Evolutionary conservation across 2,329 filamentous ascomycete genomes (phyloP).

Genomic region (Harringtonia lauricola): DNA sequence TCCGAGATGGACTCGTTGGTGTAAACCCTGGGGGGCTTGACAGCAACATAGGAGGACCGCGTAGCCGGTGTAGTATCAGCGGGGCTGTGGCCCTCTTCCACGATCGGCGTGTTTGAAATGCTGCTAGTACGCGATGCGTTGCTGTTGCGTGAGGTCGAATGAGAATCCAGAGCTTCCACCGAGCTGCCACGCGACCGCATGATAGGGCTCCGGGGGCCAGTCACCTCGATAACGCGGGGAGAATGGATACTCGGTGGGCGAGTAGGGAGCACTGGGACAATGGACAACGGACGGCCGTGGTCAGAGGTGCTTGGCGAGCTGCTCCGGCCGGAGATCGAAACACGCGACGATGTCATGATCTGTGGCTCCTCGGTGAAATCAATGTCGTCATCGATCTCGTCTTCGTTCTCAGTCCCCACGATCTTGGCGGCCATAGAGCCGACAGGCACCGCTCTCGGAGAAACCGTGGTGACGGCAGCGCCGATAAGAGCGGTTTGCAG

Average conservation of each 20-base stretch:
- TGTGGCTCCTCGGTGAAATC: constrained; percentile 47
- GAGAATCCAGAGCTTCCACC: constrained; percentile 31
- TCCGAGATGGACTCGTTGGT: constrained; percentile 29
- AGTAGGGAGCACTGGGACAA: constrained; percentile 25
- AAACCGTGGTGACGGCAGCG: constrained; percentile 6
- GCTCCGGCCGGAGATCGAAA: constrained; percentile 40
- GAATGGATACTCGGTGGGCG: constrained; percentile 41
- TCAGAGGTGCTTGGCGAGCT: constrained; percentile 39
- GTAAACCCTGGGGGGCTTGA: constrained; percentile 3
- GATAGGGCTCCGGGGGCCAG: constrained; percentile 37
- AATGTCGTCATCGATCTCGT: constrained; percentile 40
- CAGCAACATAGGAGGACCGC: too few relatives aligned
- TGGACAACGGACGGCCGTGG: constrained; percentile 25
- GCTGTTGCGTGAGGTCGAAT: constrained; percentile 21
- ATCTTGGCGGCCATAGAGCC: constrained; percentile 8
- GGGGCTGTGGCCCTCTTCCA: constrained; percentile 25
- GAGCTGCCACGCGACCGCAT: constrained; percentile 37
- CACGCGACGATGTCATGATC: constrained; percentile 43
- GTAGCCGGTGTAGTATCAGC: too few relatives aligned
- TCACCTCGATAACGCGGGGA: constrained; percentile 46
- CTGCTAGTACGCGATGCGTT: constrained; percentile 30
- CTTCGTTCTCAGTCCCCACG: constrained; percentile 41
- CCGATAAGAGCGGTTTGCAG: constrained; percentile 6
- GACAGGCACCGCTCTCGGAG: constrained; percentile 1
- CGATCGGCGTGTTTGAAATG: constrained; percentile 27